Evolutionary conservation across 2,329 filamentous ascomycete species (phyloP), one percentile per base, ranked within the genome.

Genomic region (Penicillium sp.): DNA sequence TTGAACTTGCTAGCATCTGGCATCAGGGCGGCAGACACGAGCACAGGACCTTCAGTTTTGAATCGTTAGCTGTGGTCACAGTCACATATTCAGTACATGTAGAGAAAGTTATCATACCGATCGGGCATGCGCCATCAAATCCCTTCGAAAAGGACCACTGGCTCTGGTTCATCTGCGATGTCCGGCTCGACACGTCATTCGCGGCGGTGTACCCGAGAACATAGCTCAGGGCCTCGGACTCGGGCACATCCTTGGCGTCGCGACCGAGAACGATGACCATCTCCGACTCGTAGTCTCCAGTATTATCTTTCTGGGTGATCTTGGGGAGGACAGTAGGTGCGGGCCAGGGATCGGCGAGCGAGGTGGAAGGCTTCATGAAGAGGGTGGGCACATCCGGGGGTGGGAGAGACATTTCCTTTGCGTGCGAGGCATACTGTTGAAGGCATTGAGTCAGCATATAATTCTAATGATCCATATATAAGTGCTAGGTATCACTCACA

Each of bases 141-240:
- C 82, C 81, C 70, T 85, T 85, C 23, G 81, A 84, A 66, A 80
- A 85, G 55, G 77, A 82, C 77, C 81, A 83, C 66, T 85, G 82
- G 48, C 73, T 75, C 66, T 81, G 78, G 22, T 76, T 74, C 61
- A 81, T 76, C 72, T 87, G 84, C 51, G 76, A 77, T 49, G 81
- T 79, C 4, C 84, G 80, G 57, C 81, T 82, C 2, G 83, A 86
- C 6, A 88, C 80, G 65, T 88, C 85, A 71, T 88, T 88, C 63
- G 80, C 79, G 22, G 80, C 79, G 0, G 83, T 85, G 67, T 88
- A 88, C 26, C 85, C 85, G 2, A 88, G 79, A 4, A 88, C 77
- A 62, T 87, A 85, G 59, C 81, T 77, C 49, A 84, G 66, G 5
- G 84, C 83, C 26, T 86, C 78, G 0, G 74, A 76, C 60, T 85